Percentiles rank a stretch among this genome's conserved stretches.
These are phyloP conservation scores for Paramecium sexaurelia DNA, from an alignment of 73 alveolate genomes.

Conservation along the genomic window DNA sequence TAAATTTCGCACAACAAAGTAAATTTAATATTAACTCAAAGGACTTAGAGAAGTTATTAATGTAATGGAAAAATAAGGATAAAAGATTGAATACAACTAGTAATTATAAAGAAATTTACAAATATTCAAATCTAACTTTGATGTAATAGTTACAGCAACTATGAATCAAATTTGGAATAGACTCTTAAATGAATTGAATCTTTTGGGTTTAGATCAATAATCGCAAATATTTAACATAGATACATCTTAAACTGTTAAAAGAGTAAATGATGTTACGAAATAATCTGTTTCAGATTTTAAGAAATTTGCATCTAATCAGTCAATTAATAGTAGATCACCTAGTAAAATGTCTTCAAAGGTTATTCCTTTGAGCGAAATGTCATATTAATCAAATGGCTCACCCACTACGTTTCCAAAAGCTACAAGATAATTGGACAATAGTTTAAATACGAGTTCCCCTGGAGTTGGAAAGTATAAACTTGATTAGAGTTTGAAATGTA, in stretches of 20 bases:
- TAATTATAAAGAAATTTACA: conserved; percentile 2
- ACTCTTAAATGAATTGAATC: not conserved
- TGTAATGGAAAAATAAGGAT: conserved; percentile 42
- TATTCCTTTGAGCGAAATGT: conserved; percentile 46
- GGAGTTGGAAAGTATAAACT: conserved; percentile 53
- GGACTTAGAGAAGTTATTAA: conserved; percentile 35
- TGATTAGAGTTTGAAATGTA: conserved; percentile 17
- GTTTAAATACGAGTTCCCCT: conserved; percentile 51
- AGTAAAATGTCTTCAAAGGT: conserved; percentile 31
- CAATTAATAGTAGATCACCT: conserved; percentile 23
- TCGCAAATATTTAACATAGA: not conserved
- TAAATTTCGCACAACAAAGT: conserved; percentile 32
- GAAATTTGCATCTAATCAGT: not conserved
- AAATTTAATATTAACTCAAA: not conserved
- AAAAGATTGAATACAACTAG: not conserved
- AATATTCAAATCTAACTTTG: conserved; percentile 43
- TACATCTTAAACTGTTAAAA: not conserved
- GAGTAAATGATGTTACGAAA: not conserved
- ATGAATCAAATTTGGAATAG: conserved; percentile 23
- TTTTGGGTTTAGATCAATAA: not conserved
- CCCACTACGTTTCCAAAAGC: conserved; percentile 34
- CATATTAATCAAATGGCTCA: conserved; percentile 23
- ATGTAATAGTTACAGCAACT: conserved; percentile 14
- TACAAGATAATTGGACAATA: conserved; percentile 19
- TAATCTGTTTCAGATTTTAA: conserved; percentile 22